Percentiles rank a stretch among this genome's conserved stretches.
Evolutionary conservation across 768 basidiomycete species (phyloP).

Genomic region (Podaxis mareebaensis): DNA sequence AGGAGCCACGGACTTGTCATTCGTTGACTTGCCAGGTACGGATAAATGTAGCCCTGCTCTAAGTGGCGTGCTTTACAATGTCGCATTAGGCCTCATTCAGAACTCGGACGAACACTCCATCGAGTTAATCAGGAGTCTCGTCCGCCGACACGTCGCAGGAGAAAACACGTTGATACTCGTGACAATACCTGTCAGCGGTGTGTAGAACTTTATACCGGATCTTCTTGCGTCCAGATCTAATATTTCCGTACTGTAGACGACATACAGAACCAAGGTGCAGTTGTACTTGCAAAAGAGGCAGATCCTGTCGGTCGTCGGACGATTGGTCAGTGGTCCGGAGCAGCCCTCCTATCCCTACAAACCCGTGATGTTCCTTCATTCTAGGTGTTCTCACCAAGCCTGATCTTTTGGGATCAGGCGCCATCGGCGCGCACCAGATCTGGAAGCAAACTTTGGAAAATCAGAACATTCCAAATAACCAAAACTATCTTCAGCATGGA

Average conservation of each 20-base stretch:
- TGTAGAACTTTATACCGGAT: background rate
- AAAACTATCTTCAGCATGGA: conserved; percentile 49
- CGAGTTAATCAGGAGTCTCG: conserved; percentile 48
- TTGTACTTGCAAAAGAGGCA: conserved; percentile 49
- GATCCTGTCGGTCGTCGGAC: conserved; percentile 60
- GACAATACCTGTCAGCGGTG: conserved; percentile 67
- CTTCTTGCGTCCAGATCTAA: background rate
- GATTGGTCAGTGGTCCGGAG: conserved; percentile 40
- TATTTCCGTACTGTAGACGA: conserved; percentile 48
- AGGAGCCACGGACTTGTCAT: conserved; percentile 46
- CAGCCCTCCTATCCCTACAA: background rate
- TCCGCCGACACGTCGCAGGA: conserved; percentile 44
- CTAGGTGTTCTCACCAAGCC: conserved; percentile 73
- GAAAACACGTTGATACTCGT: conserved; percentile 63
- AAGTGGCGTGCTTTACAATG: background rate
- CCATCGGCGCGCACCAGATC: conserved; percentile 34
- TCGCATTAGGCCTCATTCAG: conserved; percentile 57
- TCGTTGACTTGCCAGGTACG: conserved; percentile 55
- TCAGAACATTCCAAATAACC: conserved; percentile 18
- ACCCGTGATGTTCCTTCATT: background rate
- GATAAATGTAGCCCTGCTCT: background rate
- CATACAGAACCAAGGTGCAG: conserved; percentile 63
- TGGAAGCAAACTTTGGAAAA: conserved; percentile 61
- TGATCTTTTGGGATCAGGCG: conserved; percentile 50
- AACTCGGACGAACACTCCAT: conserved; percentile 43